Base-by-base conservation (phyloP, 2,329 filamentous ascomycete species). In the Beauveria pseudobassiana region DNA sequence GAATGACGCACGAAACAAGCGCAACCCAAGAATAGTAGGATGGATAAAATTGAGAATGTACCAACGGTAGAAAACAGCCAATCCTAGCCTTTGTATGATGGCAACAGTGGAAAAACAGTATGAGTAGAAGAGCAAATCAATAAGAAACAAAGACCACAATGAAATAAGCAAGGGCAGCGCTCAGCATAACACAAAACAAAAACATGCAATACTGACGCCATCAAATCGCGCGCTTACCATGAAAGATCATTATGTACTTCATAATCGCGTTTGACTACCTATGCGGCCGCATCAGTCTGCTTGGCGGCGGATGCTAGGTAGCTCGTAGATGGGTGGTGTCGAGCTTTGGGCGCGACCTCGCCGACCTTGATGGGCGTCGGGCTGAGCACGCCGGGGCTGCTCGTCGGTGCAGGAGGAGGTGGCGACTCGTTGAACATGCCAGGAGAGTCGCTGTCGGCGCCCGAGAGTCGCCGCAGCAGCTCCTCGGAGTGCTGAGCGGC, bases 401-500 rank as follows among this genome's bases (percentile, higher is more conserved):
- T 63, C 69, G 69, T 53, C 65, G 63, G 24, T 12, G 62, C 20
- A 12, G 30, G 30, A 14, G 9, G 26, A 6, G 40, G 24, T 7
- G 50, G 50, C 20, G 58, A 48, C 20, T 46, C 28, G 43, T 50
- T 18, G 30, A 22, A 24, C 59, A 61, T 55, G 65, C 70, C 64
- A 65, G 63, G 52, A 28, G 63, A 46, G 53, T 64, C 63, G 64
- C 66, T 63, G 62, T 70, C 66, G 64, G 70, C 71, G 38, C 69
- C 73, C 50, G 77, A 77, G 28, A 87, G 75, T 70, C 76, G 83
- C 69, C 79, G 75, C 62, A 84, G 75, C 67, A 90, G 75, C 61
- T 82, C 78, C 67, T 87, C 83, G 60, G 82, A 85, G 74, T 91
- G 87, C 69, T 85, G 81, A 70, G 80, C 79, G 63, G 84, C 86